phyloP scores from a whole-genome alignment of 805 yeast species.

The Metschnikowia henanensis region DNA sequence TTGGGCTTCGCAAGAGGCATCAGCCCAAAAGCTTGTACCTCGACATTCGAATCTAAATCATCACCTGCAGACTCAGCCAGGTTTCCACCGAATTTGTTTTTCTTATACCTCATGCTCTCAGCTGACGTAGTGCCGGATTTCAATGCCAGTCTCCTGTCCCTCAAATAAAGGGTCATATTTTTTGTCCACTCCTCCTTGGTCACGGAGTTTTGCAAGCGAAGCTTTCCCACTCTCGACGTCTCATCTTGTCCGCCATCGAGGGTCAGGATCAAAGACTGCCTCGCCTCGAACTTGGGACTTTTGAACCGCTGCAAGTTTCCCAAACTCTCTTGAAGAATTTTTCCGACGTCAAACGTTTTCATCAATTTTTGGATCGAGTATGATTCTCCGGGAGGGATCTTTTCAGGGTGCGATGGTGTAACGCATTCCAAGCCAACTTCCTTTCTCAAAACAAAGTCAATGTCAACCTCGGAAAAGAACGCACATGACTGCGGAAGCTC shows the following conservation, averaged over 20 bases:
- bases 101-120: not conserved
- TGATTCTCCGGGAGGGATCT: conserved; percentile 76
- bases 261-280: conserved; percentile 17
- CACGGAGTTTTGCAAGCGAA: conserved; percentile 29
- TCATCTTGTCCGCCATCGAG: conserved; percentile 20
- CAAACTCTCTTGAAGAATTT: conserved; percentile 11
- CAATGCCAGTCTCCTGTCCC: conserved; percentile 7
- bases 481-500: conserved; percentile 96
- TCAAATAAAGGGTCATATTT: conserved; percentile 4
- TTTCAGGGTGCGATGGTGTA: conserved; percentile 77
- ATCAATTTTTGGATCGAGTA: conserved; percentile 58
- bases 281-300: conserved; percentile 9
- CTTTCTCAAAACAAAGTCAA: conserved; percentile 84
- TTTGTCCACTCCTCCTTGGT: conserved; percentile 27
- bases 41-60: not conserved
- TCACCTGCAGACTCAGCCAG: not conserved
- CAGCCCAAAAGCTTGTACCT: not conserved
- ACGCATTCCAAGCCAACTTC: conserved; percentile 91
- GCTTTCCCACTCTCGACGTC: conserved; percentile 21
- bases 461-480: conserved; percentile 90
- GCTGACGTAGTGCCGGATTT: conserved; percentile 1
- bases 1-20: not conserved
- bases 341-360: conserved; percentile 24
- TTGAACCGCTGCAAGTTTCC: conserved; percentile 13
- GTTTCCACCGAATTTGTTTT: not conserved